Base-by-base conservation (phyloP, 495 filamentous ascomycete species). In the Bryoglossum gracile region DNA sequence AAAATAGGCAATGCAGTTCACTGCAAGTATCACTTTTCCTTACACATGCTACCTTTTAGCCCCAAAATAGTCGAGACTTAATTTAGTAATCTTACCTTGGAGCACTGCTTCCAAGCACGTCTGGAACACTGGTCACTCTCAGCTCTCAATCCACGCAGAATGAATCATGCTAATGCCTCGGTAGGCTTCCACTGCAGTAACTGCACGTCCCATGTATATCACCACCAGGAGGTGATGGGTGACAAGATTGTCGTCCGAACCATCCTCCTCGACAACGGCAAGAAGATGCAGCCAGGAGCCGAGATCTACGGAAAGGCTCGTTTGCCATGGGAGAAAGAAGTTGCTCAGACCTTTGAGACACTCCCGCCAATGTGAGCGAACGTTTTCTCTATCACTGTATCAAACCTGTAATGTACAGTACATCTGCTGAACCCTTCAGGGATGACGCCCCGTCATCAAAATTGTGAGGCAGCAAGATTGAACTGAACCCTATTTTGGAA, bases 181-280 rank as follows among this genome's bases (percentile, higher is more conserved):
- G n/a, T n/a, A n/a, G n/a, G n/a, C n/a, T 75, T 69, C 60, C 76
- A 72, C 57, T 76, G 73, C 60, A 69, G 69, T 19, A 75, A 69
- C 46, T 75, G 73, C 46, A 50, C 41, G 4, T 24, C 64, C 3
- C 74, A 77, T 48, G 50, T 65, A 22, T 76, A 76, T 59, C 74
- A 76, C 60, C 71, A 75, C 56, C 73, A 75, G 50, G 62, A 59
- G 25, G 65, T 71, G 40, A 62, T 74, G 61, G 70, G 69, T 37
- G 70, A 74, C 54, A 70, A 65, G 36, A 64, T 74, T 50, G 60
- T 76, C 36, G 58, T 70, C 10, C 67, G 73, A 47, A 78, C 73
- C 13, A 63, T 55, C 4, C 53, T 75, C 18, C 55, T 75, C 8
- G 48, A 56, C 17, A 3, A 40, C 11, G 54, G 41, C 17, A 48